Base-by-base conservation (phyloP, 495 filamentous ascomycete species). In the Penicillium manginii region DNA sequence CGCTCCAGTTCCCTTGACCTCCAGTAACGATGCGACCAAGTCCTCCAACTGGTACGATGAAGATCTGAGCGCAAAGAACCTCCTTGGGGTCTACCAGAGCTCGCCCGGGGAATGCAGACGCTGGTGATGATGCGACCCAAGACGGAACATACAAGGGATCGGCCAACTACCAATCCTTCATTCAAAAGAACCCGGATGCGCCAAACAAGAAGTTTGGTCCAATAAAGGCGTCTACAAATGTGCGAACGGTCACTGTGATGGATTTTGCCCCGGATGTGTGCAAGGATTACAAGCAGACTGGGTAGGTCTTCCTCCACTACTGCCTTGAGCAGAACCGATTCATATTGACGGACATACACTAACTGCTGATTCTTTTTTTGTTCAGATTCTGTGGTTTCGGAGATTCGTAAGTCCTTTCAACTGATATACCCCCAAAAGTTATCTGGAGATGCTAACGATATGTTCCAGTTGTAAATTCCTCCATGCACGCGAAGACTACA, bases 231-330 rank as follows among this genome's bases (percentile, higher is more conserved):
- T 82, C 93, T 3, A 91, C 91, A 1, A 97, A 98, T 64, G 87
- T 98, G 40, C 86, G 94, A 29, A 97, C 90, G 2, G 88, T 96
- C 52, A 98, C 92, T 0, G 84, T 92, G 15, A 96, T 86, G 35
- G 94, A 98, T 65, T 97, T 90, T 72, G 88, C 91, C 26, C 93
- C 96, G 0, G 93, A 97, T 65, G 91, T 96, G 14, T 98, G 94
- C 71, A 98, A 97, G 72, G 94, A 98, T 71, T 96, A 91, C 71
- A 96, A 96, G 61, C 83, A 91, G 61, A 96, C 91, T 0, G 92
- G 92, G 58, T 55, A 40, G 43, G 52, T 60, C n/a, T 31, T 51
- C 33, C 22, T 22, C n/a, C 5, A 7, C 6, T 29, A 29, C 26
- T 29, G 26, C 26, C 26, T 29, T 29, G 26, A 8, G 26, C 26